Percentiles rank a stretch among this genome's conserved stretches.
Evolutionary conservation across 176 grass and related monocot species (phyloP).

Genomic region (Leersia perrieri): DNA sequence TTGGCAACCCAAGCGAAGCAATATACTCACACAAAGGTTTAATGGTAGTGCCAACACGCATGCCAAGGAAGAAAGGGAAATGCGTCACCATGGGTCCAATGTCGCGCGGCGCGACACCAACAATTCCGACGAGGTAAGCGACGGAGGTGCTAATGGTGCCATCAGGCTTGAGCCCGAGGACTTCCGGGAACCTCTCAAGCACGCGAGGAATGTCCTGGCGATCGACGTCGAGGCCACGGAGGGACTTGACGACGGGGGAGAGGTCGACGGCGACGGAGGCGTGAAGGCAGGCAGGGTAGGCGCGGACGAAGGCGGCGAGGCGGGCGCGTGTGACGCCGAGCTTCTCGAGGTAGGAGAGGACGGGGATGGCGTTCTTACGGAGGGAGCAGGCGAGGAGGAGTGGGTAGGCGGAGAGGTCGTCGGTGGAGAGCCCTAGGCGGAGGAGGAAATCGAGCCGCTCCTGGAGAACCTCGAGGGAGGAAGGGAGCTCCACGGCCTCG

Average conservation of each 20-base stretch:
- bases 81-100: slow-evolving; percentile 97
- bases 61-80: slow-evolving; percentile 81
- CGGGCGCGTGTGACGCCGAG: slow-evolving; percentile 71
- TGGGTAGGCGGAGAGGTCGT: slow-evolving; percentile 84
- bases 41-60: slow-evolving; percentile 85
- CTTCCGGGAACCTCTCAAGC: slow-evolving; percentile 68
- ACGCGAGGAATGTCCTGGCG: slow-evolving; percentile 83
- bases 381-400: slow-evolving; percentile 84
- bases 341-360: slow-evolving; percentile 94
- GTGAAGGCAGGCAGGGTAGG: slow-evolving; percentile 82
- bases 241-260: slow-evolving; percentile 61
- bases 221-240: slow-evolving; percentile 91
- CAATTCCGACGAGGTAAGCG: slow-evolving; percentile 80
- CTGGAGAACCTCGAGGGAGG: slow-evolving; percentile 85
- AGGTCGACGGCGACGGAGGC: slow-evolving; percentile 92
- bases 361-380: slow-evolving; percentile 85
- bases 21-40: slow-evolving; percentile 90
- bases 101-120: slow-evolving; percentile 68
- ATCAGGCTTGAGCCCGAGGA: slow-evolving; percentile 88
- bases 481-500: slow-evolving; percentile 76
- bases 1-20: slow-evolving; percentile 66
- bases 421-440: slow-evolving; percentile 84
- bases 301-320: slow-evolving; percentile 70
- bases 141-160: slow-evolving; percentile 96
- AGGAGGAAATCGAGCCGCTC: slow-evolving; percentile 96